These are phyloP conservation scores for Ramaria rubella DNA, from an alignment of 768 basidiomycete genomes.

Conservation along the genomic window DNA sequence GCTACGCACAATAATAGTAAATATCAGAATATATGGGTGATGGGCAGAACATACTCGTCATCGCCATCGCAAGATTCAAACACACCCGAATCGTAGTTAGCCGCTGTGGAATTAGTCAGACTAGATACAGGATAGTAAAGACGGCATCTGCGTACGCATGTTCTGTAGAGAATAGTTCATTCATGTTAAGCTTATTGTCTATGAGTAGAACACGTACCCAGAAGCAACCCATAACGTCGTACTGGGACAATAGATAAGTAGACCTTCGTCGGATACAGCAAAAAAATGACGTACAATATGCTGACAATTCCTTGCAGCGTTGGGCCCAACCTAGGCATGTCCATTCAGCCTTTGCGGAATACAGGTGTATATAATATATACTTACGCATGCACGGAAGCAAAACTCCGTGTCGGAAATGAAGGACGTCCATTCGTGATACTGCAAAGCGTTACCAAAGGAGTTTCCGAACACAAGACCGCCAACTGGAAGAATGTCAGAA, in stretches of 20 bases:
- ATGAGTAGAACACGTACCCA: not conserved
- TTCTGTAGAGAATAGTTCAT: conserved; percentile 14
- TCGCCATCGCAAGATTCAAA: conserved; percentile 42
- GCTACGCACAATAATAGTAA: not conserved
- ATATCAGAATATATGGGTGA: not conserved
- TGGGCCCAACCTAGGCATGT: conserved; percentile 15
- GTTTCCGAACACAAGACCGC: conserved; percentile 35
- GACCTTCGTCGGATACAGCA: not conserved
- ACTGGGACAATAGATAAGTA: conserved; percentile 11
- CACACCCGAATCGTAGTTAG: conserved; percentile 27
- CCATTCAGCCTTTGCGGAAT: not conserved
- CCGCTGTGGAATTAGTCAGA: conserved; percentile 26
- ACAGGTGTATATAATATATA: not conserved
- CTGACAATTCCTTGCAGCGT: conserved; percentile 33
- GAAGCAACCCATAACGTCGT: conserved; percentile 31
- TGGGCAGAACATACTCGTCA: conserved; percentile 18
- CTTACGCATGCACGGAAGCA: conserved; percentile 35
- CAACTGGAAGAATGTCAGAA: conserved; percentile 18
- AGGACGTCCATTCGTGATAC: conserved; percentile 41
- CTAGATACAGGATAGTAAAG: conserved; percentile 10
- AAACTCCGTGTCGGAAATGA: conserved; percentile 37
- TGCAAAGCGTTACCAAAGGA: conserved; percentile 31
- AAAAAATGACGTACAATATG: conserved; percentile 23
- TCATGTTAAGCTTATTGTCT: not conserved
- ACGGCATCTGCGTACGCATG: conserved; percentile 26